phyloP scores from a whole-genome alignment of 1,284 basidiomycete genomes.

The Heterobasidion occidentale region DNA sequence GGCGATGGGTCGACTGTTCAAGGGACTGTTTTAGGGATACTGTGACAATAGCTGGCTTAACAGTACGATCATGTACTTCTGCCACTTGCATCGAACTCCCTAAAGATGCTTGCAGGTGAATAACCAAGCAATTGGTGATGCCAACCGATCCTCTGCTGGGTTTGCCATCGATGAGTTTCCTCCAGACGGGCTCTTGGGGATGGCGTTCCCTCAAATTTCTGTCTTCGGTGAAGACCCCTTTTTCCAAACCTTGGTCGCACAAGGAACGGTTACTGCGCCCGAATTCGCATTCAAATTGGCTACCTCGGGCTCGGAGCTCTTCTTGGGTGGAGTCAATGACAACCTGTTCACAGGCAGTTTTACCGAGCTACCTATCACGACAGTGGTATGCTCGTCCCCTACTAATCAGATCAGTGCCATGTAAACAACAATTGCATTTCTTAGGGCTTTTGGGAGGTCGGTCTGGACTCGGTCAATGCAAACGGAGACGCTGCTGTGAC shows the following conservation, averaged over 20 bases:
- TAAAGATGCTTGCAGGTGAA: slow-evolving; percentile 3
- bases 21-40: slow-evolving; percentile 11
- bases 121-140: slow-evolving; percentile 12
- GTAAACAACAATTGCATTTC: background rate
- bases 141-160: slow-evolving; percentile 14
- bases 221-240: slow-evolving; percentile 12
- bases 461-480: slow-evolving; percentile 11
- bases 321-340: slow-evolving; percentile 28
- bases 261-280: slow-evolving; percentile 16
- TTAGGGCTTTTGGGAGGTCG: slow-evolving; percentile 20
- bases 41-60: slow-evolving; percentile 17
- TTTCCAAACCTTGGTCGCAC: slow-evolving; percentile 14
- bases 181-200: slow-evolving; percentile 23
- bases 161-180: slow-evolving; percentile 15
- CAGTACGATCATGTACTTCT: slow-evolving; percentile 8
- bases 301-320: slow-evolving; percentile 24
- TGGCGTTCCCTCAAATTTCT: slow-evolving; percentile 20
- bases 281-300: slow-evolving; percentile 33
- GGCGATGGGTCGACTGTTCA: slow-evolving; percentile 12
- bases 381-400: slow-evolving; percentile 10
- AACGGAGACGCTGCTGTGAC: slow-evolving; percentile 8
- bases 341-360: slow-evolving; percentile 13
- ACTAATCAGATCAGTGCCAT: background rate
- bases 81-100: background rate
- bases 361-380: slow-evolving; percentile 15